Evolutionary conservation across 176 grass and related monocot species (phyloP).

Genomic region (Musa troglodytarum): DNA sequence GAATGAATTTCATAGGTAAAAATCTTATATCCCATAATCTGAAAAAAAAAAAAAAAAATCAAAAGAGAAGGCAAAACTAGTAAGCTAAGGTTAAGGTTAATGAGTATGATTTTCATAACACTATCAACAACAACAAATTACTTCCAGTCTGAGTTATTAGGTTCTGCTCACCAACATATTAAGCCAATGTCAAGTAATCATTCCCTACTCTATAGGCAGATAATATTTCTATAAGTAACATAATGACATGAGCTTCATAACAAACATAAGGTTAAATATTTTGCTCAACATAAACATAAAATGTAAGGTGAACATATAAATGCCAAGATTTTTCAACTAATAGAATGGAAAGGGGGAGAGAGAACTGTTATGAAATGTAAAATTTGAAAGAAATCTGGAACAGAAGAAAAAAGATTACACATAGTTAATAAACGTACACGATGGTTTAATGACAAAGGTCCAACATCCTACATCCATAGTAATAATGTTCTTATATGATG

Average conservation of each 20-base stretch:
- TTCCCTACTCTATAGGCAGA: neutral
- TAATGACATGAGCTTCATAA: neutral
- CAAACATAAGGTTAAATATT: neutral
- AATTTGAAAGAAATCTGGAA: too few species aligned
- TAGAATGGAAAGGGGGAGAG: too few species aligned
- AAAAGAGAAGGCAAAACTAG: neutral
- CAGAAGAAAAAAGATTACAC: too few species aligned
- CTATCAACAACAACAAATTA: neutral
- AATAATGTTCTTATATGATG: neutral
- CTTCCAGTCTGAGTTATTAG: too few species aligned
- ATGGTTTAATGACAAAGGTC: neutral
- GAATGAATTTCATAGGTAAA: slow-evolving; percentile 89
- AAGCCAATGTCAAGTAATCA: too few species aligned
- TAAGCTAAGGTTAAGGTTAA: neutral
- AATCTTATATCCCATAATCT: slow-evolving; percentile 97
- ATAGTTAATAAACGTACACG: too few species aligned
- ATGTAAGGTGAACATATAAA: neutral
- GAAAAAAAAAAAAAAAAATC: slow-evolving; percentile 27
- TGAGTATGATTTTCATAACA: neutral
- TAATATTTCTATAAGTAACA: neutral
- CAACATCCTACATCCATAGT: neutral
- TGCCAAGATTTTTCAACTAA: neutral
- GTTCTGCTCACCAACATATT: too few species aligned
- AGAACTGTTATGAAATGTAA: too few species aligned
- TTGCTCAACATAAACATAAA: neutral